Evolutionary conservation across 2,329 filamentous ascomycete species (phyloP).

Genomic region (Hypoxylon sp.): DNA sequence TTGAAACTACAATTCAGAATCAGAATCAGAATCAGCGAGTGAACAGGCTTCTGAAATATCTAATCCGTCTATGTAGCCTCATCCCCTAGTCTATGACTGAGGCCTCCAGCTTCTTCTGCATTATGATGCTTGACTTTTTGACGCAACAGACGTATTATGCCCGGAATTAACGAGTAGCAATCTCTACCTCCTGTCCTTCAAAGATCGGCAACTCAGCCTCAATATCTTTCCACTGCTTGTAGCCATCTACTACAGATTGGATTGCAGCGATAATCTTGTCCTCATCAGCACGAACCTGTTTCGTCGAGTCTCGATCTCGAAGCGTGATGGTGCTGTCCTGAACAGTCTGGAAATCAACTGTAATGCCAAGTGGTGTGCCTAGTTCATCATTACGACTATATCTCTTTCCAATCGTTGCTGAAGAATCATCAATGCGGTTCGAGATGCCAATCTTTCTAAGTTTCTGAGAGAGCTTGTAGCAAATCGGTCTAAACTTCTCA

Average conservation of each 20-base stretch:
- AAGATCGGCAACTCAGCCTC: conserved; percentile 86
- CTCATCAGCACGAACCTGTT: conserved; percentile 88
- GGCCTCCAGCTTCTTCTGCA: conserved; percentile 25
- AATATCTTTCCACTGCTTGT: conserved; percentile 77
- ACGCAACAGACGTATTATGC: conserved; percentile 11
- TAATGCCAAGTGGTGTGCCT: conserved; percentile 93
- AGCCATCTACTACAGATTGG: conserved; percentile 66
- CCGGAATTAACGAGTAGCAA: conserved; percentile 36
- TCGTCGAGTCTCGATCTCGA: conserved; percentile 90
- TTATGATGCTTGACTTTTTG: conserved; percentile 18
- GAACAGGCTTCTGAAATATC: conserved; percentile 30
- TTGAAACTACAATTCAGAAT: conserved; percentile 39
- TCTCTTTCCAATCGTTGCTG: conserved; percentile 92
- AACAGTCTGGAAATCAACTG: conserved; percentile 94
- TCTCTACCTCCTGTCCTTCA: conserved; percentile 78
- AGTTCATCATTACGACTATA: conserved; percentile 96
- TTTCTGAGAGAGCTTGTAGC: conserved; percentile 79
- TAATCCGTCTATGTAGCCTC: conserved; percentile 20
- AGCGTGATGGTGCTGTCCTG: conserved; percentile 90
- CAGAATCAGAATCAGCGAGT: conserved; percentile 21
- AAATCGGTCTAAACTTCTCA: conserved; percentile 82
- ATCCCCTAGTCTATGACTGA: conserved; percentile 20
- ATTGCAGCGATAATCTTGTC: conserved; percentile 82
- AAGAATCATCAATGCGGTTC: conserved; percentile 90
- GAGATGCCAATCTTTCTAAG: conserved; percentile 84